Conservation (phyloP, 1,139 yeast species). For the Maudiozyma humilis region DNA sequence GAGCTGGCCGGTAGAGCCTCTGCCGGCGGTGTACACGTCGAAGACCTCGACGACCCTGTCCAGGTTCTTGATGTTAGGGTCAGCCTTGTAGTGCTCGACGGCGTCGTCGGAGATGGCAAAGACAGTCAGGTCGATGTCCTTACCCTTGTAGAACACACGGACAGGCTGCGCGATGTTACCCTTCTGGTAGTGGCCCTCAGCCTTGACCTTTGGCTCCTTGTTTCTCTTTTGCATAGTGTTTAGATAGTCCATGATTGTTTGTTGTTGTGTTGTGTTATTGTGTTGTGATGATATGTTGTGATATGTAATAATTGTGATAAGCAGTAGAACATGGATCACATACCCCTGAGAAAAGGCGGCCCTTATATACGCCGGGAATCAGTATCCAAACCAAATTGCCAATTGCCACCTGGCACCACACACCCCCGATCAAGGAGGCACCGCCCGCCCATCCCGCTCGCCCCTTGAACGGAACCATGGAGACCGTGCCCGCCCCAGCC, state of each 20-base stretch:
- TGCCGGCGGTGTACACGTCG: slow-evolving; percentile 53
- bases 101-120: slow-evolving; percentile 51
- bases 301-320: too few species aligned
- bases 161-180: slow-evolving; percentile 24
- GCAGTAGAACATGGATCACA: too few species aligned
- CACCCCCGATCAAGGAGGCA: too few species aligned
- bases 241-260: slow-evolving; percentile 2
- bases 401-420: too few species aligned
- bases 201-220: slow-evolving; percentile 5
- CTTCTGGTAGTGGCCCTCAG: neutral
- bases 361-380: neutral
- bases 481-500: too few species aligned
- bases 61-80: slow-evolving; percentile 37
- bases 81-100: slow-evolving; percentile 32
- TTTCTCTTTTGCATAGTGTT: slow-evolving; percentile 5
- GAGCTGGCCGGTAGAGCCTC: slow-evolving; percentile 61
- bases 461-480: neutral
- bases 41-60: slow-evolving; percentile 57
- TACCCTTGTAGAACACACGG: slow-evolving; percentile 61
- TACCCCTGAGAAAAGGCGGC: neutral
- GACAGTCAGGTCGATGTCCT: slow-evolving; percentile 52
- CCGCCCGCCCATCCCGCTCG: too few species aligned
- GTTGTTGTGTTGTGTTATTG: neutral
- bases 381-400: too few species aligned
- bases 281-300: neutral